These are phyloP conservation scores for Heracleum sosnowskyi DNA, from an alignment of 129 eudicot species.

Conservation along the genomic window DNA sequence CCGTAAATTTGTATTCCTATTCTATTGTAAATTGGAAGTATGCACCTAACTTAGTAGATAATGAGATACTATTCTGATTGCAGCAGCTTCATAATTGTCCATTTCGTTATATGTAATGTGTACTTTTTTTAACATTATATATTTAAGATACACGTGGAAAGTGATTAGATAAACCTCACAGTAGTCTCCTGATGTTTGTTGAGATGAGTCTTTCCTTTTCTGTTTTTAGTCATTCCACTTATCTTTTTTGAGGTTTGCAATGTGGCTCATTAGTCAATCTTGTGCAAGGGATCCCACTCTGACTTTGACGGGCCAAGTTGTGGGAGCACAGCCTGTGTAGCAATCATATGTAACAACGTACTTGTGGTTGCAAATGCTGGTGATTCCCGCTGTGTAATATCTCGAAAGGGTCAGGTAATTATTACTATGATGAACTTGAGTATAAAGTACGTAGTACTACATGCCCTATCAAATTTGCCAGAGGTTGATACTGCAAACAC, in stretches of 20 bases:
- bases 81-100: neutral
- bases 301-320: constrained; percentile 55
- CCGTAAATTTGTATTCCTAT: neutral
- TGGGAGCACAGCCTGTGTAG: constrained; percentile 93
- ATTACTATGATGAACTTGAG: neutral
- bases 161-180: neutral
- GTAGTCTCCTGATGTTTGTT: neutral
- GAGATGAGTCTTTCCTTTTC: neutral
- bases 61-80: neutral
- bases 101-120: neutral
- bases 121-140: neutral
- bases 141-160: neutral
- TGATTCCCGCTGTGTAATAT: constrained; percentile 88
- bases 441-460: neutral
- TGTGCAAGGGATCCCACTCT: constrained; percentile 48
- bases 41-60: neutral
- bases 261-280: constrained; percentile 17
- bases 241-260: constrained; percentile 9
- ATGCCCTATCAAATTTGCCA: neutral
- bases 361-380: constrained; percentile 91
- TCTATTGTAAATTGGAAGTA: neutral
- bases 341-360: constrained; percentile 49
- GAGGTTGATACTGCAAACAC: neutral
- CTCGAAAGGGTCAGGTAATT: constrained; percentile 77
- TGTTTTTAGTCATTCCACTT: constrained; percentile 1